These are phyloP conservation scores for Catharanthus roseus DNA, from an alignment of 257 asterid species.

Conservation along the genomic window DNA sequence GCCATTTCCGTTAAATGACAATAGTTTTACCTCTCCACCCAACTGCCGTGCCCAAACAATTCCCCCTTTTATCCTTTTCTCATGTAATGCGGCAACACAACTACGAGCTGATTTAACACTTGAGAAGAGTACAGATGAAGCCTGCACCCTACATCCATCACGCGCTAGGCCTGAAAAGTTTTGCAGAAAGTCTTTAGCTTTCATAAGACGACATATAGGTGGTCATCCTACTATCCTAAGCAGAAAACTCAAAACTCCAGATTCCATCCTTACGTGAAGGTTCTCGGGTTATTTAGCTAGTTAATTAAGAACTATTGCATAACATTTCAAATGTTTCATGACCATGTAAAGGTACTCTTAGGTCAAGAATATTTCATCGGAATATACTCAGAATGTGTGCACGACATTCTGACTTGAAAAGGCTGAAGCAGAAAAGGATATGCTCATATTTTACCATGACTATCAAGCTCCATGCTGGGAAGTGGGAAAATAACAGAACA, in stretches of 20 bases:
- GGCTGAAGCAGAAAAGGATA: background rate
- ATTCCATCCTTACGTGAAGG: background rate
- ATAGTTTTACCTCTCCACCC: slow-evolving; percentile 84
- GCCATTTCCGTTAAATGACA: slow-evolving; percentile 6
- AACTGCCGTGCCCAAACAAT: slow-evolving; percentile 95
- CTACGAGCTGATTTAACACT: slow-evolving; percentile 89
- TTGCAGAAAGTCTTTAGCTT: background rate
- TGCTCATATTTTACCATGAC: slow-evolving; percentile 50
- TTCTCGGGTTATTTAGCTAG: too few relatives aligned
- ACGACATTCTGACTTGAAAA: background rate
- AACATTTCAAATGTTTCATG: background rate
- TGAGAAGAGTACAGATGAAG: slow-evolving; percentile 69
- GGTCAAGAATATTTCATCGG: background rate
- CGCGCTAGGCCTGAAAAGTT: slow-evolving; percentile 61
- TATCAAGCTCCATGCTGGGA: slow-evolving; percentile 60
- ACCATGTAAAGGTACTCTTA: background rate
- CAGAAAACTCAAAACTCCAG: background rate
- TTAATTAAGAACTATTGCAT: background rate
- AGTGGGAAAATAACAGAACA: slow-evolving; percentile 75
- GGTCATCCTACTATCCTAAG: background rate
- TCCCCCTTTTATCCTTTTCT: slow-evolving; percentile 63
- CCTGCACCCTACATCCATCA: slow-evolving; percentile 78
- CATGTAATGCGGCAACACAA: slow-evolving; percentile 84
- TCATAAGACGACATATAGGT: background rate
- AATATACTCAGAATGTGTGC: background rate